These are phyloP conservation scores for Postia placenta DNA, from an alignment of 768 basidiomycete genomes.

Conservation along the genomic window DNA sequence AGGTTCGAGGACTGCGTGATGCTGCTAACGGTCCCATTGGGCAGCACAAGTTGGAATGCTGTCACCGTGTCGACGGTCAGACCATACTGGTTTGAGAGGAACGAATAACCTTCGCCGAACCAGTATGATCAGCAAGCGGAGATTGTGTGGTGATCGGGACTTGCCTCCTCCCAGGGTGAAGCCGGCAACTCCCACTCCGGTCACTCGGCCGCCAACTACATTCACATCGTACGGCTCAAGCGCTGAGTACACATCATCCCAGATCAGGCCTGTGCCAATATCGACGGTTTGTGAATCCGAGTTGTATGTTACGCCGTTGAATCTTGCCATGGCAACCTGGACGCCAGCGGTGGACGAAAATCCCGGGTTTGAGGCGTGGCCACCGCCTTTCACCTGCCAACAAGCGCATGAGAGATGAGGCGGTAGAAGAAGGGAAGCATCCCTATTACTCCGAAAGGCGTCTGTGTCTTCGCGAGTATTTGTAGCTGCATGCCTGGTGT, in stretches of 20 bases:
- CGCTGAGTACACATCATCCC: too few relatives aligned
- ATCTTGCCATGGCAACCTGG: slow-evolving; percentile 28
- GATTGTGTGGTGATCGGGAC: neutral
- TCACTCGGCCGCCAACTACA: slow-evolving; percentile 53
- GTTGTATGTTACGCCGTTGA: slow-evolving; percentile 22
- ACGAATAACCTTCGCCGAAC: slow-evolving; percentile 59
- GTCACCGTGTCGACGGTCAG: slow-evolving; percentile 48
- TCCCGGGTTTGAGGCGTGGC: slow-evolving; percentile 27
- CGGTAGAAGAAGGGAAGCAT: too few relatives aligned
- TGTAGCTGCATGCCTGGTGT: slow-evolving; percentile 44
- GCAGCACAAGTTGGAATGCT: slow-evolving; percentile 53
- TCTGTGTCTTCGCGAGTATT: slow-evolving; percentile 37
- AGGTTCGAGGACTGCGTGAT: slow-evolving; percentile 28
- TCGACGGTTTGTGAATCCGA: slow-evolving; percentile 14
- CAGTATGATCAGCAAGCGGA: neutral
- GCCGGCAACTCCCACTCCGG: slow-evolving; percentile 34
- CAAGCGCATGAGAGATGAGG: neutral
- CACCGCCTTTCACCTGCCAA: slow-evolving; percentile 29
- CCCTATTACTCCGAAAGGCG: slow-evolving; percentile 60
- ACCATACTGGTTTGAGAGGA: slow-evolving; percentile 56
- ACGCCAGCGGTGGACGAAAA: slow-evolving; percentile 32
- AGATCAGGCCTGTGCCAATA: slow-evolving; percentile 32
- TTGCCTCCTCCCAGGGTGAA: slow-evolving; percentile 47
- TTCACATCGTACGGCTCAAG: slow-evolving; percentile 42
- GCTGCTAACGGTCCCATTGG: slow-evolving; percentile 37